A percentile compares a stretch with the other conserved stretches of the same genome.
Evolutionary conservation across 441 rosid species (phyloP).

Genomic region (Adansonia rubrostipa): DNA sequence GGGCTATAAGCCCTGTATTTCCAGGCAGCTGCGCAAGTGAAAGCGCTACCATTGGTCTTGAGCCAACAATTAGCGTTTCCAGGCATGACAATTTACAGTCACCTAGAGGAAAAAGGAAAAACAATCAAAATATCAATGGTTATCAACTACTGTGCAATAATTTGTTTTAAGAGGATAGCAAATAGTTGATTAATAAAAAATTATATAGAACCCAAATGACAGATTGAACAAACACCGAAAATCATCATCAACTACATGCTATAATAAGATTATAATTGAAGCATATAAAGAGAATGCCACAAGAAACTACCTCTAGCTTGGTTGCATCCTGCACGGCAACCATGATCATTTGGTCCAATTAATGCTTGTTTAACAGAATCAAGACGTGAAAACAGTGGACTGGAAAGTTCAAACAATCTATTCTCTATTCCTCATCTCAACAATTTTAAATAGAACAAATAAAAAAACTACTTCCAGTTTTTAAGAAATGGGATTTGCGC

Average conservation of each 20-base stretch:
- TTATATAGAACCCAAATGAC: neutral
- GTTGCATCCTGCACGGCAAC: constrained; percentile 12
- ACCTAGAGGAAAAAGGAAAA: constrained; percentile 46
- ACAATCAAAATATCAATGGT: constrained; percentile 5
- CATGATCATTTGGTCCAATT: neutral
- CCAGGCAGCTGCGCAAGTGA: constrained; percentile 81
- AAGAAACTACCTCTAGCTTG: constrained; percentile 23
- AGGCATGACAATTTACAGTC: constrained; percentile 63
- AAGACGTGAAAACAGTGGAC: neutral
- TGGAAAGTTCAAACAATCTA: neutral
- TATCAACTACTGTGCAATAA: constrained; percentile 21
- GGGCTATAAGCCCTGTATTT: constrained; percentile 51
- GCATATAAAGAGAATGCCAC: constrained; percentile 11
- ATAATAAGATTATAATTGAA: neutral
- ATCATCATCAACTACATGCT: neutral
- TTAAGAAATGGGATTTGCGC: neutral
- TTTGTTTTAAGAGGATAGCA: neutral
- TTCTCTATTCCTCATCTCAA: neutral
- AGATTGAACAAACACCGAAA: constrained; percentile 5
- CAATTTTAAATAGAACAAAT: neutral
- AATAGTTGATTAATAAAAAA: neutral
- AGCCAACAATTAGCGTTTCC: constrained; percentile 67
- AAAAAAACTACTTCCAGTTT: constrained; percentile 7
- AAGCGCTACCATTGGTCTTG: constrained; percentile 84
- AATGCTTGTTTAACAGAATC: constrained; percentile 6